Evolutionary conservation across 164 flowering plant genomes (phyloP).

Genomic region (Dillenia suffruticosa): DNA sequence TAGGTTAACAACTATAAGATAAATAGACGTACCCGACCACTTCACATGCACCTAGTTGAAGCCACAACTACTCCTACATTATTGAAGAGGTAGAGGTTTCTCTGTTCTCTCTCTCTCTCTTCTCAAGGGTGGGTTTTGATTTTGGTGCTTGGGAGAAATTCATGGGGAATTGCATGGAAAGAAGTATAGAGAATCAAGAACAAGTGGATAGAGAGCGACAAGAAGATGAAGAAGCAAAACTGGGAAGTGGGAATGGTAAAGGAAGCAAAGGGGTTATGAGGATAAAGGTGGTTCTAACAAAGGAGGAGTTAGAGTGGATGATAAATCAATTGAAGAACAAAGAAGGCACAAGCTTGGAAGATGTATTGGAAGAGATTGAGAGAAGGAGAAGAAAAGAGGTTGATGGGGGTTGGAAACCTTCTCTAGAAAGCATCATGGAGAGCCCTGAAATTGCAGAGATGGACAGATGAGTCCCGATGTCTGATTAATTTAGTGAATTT

Average conservation of each 20-base stretch:
- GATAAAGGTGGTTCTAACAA: constrained; percentile 60
- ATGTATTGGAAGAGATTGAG: constrained; percentile 45
- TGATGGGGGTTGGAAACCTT: constrained; percentile 48
- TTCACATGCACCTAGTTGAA: too few relatives aligned
- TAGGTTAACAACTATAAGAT: too few relatives aligned
- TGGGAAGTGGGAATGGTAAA: constrained; percentile 2
- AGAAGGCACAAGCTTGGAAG: constrained; percentile 38
- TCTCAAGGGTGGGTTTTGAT: too few relatives aligned
- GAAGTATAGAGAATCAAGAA: constrained; percentile 3
- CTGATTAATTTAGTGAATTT: background rate
- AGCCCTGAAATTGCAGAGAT: constrained; percentile 40
- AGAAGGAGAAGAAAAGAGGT: constrained; percentile 24
- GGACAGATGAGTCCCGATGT: constrained; percentile 20
- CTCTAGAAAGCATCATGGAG: constrained; percentile 59
- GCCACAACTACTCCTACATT: too few relatives aligned
- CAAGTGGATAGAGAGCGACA: constrained; percentile 4
- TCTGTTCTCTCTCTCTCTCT: too few relatives aligned
- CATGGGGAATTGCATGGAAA: constrained; percentile 58
- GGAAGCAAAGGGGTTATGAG: constrained; percentile 22
- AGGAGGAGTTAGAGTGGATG: constrained; percentile 56
- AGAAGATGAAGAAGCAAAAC: constrained; percentile 2
- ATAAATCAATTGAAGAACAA: constrained; percentile 34
- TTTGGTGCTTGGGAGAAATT: background rate
- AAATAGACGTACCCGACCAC: too few relatives aligned
- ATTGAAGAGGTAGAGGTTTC: too few relatives aligned